Conservation (phyloP, 2,329 filamentous ascomycete species). For the Hypoxylon sp. region DNA sequence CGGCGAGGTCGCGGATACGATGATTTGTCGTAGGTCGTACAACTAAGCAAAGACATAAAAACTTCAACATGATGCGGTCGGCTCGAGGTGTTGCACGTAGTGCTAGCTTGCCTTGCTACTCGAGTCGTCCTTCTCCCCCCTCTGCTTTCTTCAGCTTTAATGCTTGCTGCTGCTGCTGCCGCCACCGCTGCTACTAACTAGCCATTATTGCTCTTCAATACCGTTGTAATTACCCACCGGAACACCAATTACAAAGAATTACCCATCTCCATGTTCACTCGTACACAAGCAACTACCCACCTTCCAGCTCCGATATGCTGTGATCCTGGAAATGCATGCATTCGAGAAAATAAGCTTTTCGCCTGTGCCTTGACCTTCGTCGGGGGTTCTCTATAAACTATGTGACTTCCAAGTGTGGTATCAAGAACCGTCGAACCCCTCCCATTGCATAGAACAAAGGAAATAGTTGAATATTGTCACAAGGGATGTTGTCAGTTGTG, state of each 20-base stretch:
- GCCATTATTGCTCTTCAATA: constrained; percentile 38
- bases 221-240: constrained; percentile 48
- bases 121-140: constrained; percentile 25
- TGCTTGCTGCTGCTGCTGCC: background rate
- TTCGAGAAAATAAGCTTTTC: constrained; percentile 60
- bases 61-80: constrained; percentile 46
- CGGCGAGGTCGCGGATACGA: constrained; percentile 45
- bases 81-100: constrained; percentile 36
- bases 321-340: constrained; percentile 61
- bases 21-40: constrained; percentile 39
- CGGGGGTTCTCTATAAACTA: constrained; percentile 56
- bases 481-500: constrained; percentile 44
- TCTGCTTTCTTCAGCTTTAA: constrained; percentile 9
- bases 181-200: constrained; percentile 33
- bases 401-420: constrained; percentile 53
- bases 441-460: constrained; percentile 51
- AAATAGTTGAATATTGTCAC: constrained; percentile 54
- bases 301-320: constrained; percentile 54
- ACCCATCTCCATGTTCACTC: constrained; percentile 48
- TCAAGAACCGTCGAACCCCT: constrained; percentile 51
- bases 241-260: constrained; percentile 51
- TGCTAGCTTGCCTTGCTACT: constrained; percentile 36
- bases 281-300: constrained; percentile 53
- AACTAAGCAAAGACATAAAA: constrained; percentile 45
- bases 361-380: constrained; percentile 55